Evolutionary conservation across 108 stramenopile species (phyloP).

Genomic region (Cyclotella choctawhatcheeana): DNA sequence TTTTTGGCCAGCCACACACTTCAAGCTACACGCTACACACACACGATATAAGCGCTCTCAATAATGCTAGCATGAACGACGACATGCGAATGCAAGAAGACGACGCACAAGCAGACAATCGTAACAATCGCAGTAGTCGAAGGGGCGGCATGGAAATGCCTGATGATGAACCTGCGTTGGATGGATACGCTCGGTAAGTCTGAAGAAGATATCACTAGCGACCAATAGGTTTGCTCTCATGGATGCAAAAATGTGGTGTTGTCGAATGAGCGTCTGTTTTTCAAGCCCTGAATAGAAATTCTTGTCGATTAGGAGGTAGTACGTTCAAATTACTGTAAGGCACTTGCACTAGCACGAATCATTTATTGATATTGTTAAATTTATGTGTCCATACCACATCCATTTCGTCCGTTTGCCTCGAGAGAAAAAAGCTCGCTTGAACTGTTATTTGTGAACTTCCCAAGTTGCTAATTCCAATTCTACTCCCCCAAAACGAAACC

Average conservation of each 20-base stretch:
- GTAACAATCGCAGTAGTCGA: conserved; percentile 20
- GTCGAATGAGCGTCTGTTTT: not conserved
- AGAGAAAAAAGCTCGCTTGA: not conserved
- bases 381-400: no score
- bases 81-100: conserved; percentile 55
- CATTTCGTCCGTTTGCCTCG: no score
- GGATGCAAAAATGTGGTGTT: not conserved
- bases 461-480: not conserved
- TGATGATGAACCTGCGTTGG: conserved; percentile 84
- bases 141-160: conserved; percentile 28
- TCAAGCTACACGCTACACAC: no score
- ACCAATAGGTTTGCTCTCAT: not conserved
- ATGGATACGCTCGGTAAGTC: conserved; percentile 83
- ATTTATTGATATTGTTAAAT: no score
- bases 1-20: no score
- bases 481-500: not conserved
- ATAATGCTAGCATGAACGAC: conserved; percentile 41
- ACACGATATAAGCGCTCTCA: no score
- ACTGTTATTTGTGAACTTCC: not conserved
- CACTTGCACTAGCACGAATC: no score
- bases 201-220: not conserved
- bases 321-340: no score
- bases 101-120: conserved; percentile 12
- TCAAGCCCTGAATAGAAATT: no score
- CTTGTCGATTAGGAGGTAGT: no score